Conservation (phyloP, 2,329 filamentous ascomycete species). For the Fusarium zealandicum region DNA sequence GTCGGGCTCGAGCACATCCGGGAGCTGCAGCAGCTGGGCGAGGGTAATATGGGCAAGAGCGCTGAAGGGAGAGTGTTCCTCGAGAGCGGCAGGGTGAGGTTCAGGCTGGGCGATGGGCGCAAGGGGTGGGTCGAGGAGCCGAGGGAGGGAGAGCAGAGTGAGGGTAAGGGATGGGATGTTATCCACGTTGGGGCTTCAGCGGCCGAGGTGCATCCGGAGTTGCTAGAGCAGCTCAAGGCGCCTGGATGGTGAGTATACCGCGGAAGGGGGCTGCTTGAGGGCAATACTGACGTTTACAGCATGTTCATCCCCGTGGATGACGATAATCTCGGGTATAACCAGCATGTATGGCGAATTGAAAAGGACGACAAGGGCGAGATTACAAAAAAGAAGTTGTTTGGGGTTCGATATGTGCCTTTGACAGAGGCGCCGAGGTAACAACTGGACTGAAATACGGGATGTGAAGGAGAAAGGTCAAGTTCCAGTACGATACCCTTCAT, state of each 20-base stretch:
- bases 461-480: not conserved
- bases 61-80: constrained; percentile 66
- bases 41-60: constrained; percentile 71
- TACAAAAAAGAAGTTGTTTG: constrained; percentile 67
- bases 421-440: constrained; percentile 66
- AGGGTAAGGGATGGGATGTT: constrained; percentile 76
- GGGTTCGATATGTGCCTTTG: constrained; percentile 79
- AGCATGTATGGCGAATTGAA: constrained; percentile 77
- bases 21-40: constrained; percentile 67
- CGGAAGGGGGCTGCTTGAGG: not conserved
- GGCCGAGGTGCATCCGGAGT: constrained; percentile 70
- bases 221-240: constrained; percentile 78
- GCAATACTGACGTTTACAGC: constrained; percentile 46
- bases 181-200: constrained; percentile 96
- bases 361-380: constrained; percentile 72
- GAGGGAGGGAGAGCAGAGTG: constrained; percentile 55
- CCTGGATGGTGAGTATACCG: constrained; percentile 68
- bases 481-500: not conserved
- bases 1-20: constrained; percentile 79
- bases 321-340: constrained; percentile 53
- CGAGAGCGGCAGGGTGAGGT: constrained; percentile 69
- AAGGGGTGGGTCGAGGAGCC: constrained; percentile 63
- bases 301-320: constrained; percentile 81
- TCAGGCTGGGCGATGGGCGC: constrained; percentile 78
- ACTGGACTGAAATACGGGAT: too few relatives aligned